Evolutionary conservation across 805 yeast species (phyloP).

Genomic region (Suhomyces sp.): DNA sequence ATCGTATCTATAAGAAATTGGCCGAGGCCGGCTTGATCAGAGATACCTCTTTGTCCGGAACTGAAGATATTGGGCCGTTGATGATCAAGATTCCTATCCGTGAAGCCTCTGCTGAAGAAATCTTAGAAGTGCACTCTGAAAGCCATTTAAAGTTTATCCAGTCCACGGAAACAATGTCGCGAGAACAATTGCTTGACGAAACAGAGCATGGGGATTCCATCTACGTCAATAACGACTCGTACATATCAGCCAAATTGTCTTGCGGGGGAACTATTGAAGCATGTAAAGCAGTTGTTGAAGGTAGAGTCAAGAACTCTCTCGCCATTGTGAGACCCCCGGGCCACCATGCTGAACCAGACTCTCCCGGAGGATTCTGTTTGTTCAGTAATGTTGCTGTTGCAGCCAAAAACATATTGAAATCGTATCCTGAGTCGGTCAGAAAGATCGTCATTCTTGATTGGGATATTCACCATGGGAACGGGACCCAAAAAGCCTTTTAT

Average conservation of each 20-base stretch:
- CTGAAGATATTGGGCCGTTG: slow-evolving; percentile 74
- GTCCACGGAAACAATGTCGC: slow-evolving; percentile 72
- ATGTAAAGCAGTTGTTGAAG: slow-evolving; percentile 91
- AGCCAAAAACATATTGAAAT: slow-evolving; percentile 75
- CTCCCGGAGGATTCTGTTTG: slow-evolving; percentile 95
- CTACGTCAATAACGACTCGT: slow-evolving; percentile 89
- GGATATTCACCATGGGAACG: slow-evolving; percentile 99
- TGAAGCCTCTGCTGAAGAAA: slow-evolving; percentile 85
- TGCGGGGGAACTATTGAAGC: slow-evolving; percentile 98
- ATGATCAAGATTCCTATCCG: slow-evolving; percentile 90
- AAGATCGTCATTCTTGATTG: slow-evolving; percentile 85
- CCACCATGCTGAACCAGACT: slow-evolving; percentile 97
- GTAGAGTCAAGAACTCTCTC: slow-evolving; percentile 82
- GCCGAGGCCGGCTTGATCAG: slow-evolving; percentile 90
- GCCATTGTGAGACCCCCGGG: slow-evolving; percentile 99
- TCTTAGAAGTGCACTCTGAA: slow-evolving; percentile 77
- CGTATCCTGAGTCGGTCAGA: slow-evolving; percentile 85
- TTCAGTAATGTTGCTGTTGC: slow-evolving; percentile 98
- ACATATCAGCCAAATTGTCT: slow-evolving; percentile 79
- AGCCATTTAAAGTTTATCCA: slow-evolving; percentile 75
- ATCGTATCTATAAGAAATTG: slow-evolving; percentile 85
- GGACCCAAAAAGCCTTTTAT: slow-evolving; percentile 90
- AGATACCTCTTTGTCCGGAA: slow-evolving; percentile 72
- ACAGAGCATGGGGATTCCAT: slow-evolving; percentile 94
- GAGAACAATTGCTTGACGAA: slow-evolving; percentile 71